Conservation (phyloP, 108 stramenopile genomes). For the Craspedostauros australis region DNA sequence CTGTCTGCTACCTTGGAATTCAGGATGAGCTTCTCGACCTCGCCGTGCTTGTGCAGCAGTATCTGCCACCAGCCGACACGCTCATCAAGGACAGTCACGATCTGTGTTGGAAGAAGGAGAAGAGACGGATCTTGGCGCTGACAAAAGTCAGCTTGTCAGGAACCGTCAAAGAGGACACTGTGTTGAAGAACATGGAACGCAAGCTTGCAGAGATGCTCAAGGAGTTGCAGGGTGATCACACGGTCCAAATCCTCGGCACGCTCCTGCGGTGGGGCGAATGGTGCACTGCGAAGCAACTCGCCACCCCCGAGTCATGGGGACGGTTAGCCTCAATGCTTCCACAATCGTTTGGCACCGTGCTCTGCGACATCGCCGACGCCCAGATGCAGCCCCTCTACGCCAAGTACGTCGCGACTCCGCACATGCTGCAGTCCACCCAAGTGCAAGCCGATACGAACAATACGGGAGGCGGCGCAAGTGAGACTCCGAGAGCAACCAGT, state of each 20-base stretch:
- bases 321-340: constrained; percentile 17
- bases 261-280: constrained; percentile 26
- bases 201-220: constrained; percentile 8
- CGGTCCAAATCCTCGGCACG: constrained; percentile 10
- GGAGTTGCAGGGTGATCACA: constrained; percentile 4
- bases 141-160: constrained; percentile 24
- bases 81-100: constrained; percentile 28
- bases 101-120: constrained; percentile 20
- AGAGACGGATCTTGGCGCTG: constrained; percentile 9
- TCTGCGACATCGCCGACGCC: constrained; percentile 14
- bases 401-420: not conserved
- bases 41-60: constrained; percentile 5
- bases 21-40: constrained; percentile 37
- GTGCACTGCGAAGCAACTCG: constrained; percentile 1
- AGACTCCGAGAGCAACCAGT: too few species aligned
- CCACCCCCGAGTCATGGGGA: constrained; percentile 8
- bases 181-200: too few species aligned
- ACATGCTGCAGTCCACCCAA: too few species aligned
- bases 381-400: constrained; percentile 1
- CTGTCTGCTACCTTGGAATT: constrained; percentile 46
- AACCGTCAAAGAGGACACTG: constrained; percentile 16
- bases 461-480: too few species aligned
- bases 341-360: constrained; percentile 20
- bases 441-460: too few species aligned
- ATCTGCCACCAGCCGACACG: constrained; percentile 5